phyloP scores from a whole-genome alignment of 2,329 filamentous ascomycete species.

The Karstenula rhodostoma region DNA sequence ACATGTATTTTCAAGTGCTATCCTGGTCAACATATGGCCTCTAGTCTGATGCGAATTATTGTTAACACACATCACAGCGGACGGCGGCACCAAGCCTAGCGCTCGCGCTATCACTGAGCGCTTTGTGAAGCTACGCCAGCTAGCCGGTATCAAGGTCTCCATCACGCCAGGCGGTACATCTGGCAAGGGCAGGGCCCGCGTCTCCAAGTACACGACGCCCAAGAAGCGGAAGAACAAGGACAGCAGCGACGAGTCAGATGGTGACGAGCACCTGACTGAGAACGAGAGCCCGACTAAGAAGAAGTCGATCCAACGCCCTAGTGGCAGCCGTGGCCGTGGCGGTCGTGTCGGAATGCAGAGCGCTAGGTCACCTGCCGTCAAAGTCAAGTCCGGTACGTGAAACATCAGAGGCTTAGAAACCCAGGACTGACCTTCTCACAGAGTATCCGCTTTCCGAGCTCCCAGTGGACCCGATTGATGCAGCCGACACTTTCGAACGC shows the following conservation, averaged over 20 bases:
- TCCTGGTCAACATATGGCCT: not conserved
- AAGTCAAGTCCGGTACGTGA: conserved; percentile 14
- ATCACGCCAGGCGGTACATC: conserved; percentile 4
- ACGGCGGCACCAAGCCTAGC: conserved; percentile 20
- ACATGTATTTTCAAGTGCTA: not conserved
- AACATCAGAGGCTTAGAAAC: not conserved
- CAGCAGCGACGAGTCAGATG: conserved; percentile 23
- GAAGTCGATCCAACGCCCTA: not conserved
- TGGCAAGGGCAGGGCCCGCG: conserved; percentile 2
- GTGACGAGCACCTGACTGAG: conserved; percentile 20
- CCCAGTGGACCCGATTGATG: not conserved
- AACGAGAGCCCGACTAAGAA: conserved; percentile 13
- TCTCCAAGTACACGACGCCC: conserved; percentile 11
- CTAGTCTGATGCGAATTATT: no score
- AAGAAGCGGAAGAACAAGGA: conserved; percentile 26
- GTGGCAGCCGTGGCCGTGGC: not conserved
- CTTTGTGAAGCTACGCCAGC: conserved; percentile 23
- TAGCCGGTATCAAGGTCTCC: conserved; percentile 10
- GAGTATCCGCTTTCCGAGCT: not conserved
- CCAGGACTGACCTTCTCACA: not conserved
- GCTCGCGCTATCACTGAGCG: conserved; percentile 27
- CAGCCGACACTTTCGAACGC: not conserved
- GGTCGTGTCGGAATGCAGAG: not conserved
- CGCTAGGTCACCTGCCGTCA: not conserved
- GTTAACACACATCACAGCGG: conserved; percentile 20